These are phyloP conservation scores for Ajuga reptans DNA, from an alignment of 305 asterid species.

Conservation along the genomic window DNA sequence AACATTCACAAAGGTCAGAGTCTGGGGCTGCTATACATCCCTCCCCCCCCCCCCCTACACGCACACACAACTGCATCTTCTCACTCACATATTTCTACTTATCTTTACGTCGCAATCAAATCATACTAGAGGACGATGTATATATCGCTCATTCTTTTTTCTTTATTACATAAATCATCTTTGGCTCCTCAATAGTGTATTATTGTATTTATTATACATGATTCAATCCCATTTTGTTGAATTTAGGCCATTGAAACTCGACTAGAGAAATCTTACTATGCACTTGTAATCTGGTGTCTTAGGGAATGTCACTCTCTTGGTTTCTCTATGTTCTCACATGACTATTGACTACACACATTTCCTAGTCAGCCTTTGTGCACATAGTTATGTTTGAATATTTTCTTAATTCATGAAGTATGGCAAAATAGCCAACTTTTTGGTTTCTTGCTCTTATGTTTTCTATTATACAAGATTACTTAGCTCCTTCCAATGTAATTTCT, in stretches of 20 bases:
- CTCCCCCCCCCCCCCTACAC: not conserved
- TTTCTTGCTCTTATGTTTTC: not conserved
- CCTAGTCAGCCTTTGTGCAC: no score
- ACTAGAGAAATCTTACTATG: no score
- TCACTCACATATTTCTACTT: not conserved
- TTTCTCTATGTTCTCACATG: no score
- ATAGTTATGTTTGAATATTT: no score
- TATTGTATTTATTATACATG: not conserved
- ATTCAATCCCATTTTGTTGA: not conserved
- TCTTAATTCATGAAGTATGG: no score
- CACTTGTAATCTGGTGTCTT: slow-evolving; percentile 2
- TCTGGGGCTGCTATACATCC: slow-evolving; percentile 10
- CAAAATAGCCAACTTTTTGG: not conserved
- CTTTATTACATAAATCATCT: not conserved
- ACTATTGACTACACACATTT: no score
- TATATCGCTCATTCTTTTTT: not conserved
- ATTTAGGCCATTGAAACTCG: not conserved
- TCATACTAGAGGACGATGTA: not conserved
- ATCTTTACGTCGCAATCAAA: not conserved
- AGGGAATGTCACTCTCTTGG: not conserved
- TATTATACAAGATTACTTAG: slow-evolving; percentile 2
- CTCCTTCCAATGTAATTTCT: slow-evolving; percentile 16
- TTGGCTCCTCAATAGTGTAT: not conserved
- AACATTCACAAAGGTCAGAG: slow-evolving; percentile 73
- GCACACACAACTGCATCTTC: not conserved